Evolutionary conservation across 768 basidiomycete species (phyloP).

Genomic region (Coprinopsis cinerea): DNA sequence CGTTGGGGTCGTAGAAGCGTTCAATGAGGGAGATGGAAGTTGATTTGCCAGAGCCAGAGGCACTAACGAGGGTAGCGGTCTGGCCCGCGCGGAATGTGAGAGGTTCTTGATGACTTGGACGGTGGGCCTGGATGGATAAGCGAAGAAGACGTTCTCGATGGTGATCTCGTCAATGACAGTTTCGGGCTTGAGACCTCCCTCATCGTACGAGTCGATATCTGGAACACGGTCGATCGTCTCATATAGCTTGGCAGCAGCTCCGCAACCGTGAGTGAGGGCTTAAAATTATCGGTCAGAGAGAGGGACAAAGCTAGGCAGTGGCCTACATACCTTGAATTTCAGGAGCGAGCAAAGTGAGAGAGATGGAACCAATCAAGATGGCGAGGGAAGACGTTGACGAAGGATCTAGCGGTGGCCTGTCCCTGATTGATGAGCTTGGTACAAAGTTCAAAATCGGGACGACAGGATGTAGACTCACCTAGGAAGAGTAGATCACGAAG

Average conservation of each 20-base stretch:
- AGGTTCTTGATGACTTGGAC: slow-evolving; percentile 13
- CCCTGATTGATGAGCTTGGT: slow-evolving; percentile 25
- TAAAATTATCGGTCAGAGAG: not conserved
- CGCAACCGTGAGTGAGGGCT: slow-evolving; percentile 57
- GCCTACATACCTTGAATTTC: slow-evolving; percentile 54
- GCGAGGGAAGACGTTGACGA: slow-evolving; percentile 74
- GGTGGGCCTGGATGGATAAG: slow-evolving; percentile 15
- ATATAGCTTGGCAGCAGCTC: slow-evolving; percentile 74
- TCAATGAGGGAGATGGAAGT: too few species aligned
- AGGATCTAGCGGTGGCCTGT: slow-evolving; percentile 51
- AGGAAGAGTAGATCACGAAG: slow-evolving; percentile 75
- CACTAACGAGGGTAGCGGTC: slow-evolving; percentile 75
- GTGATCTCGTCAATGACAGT: slow-evolving; percentile 60
- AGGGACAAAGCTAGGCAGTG: not conserved
- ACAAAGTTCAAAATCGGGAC: not conserved
- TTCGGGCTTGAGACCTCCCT: too few species aligned
- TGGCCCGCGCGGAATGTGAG: slow-evolving; percentile 34
- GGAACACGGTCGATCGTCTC: slow-evolving; percentile 76
- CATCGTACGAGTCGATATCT: slow-evolving; percentile 62
- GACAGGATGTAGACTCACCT: slow-evolving; percentile 38
- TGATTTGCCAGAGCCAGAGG: slow-evolving; percentile 83
- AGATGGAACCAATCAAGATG: slow-evolving; percentile 79
- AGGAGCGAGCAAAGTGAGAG: slow-evolving; percentile 66
- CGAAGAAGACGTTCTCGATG: slow-evolving; percentile 28
- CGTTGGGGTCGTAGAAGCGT: slow-evolving; percentile 66